These are phyloP conservation scores for Phialophora expanda DNA, from an alignment of 2,329 filamentous ascomycete species.

Conservation along the genomic window DNA sequence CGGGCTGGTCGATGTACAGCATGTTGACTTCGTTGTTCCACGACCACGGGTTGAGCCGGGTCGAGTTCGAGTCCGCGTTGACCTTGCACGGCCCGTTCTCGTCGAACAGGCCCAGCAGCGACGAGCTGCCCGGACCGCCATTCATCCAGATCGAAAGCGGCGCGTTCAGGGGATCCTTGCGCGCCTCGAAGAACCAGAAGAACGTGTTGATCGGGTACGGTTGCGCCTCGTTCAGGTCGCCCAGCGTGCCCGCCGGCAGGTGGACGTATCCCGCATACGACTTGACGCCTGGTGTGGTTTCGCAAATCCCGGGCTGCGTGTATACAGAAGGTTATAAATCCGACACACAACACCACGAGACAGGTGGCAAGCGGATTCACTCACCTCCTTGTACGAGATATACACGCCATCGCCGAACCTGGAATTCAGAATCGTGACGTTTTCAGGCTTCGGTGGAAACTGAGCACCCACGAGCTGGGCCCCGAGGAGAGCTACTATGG, in stretches of 20 bases:
- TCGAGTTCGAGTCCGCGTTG: conserved; percentile 58
- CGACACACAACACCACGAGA: not conserved
- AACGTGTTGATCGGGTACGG: conserved; percentile 67
- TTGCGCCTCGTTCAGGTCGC: conserved; percentile 49
- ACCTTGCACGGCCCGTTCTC: conserved; percentile 61
- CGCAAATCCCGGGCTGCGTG: conserved; percentile 57
- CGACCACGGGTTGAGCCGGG: conserved; percentile 62
- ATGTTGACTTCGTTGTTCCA: conserved; percentile 70
- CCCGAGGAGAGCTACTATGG: not conserved
- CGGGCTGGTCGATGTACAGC: conserved; percentile 72
- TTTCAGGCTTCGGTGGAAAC: conserved; percentile 51
- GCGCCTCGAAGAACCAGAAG: conserved; percentile 69
- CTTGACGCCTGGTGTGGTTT: conserved; percentile 61
- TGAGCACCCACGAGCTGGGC: conserved; percentile 21
- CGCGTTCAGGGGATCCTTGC: conserved; percentile 58
- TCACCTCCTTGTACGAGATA: conserved; percentile 55
- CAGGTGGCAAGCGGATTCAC: not conserved
- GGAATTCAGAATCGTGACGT: conserved; percentile 50
- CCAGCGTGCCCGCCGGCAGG: conserved; percentile 55
- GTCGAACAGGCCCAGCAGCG: conserved; percentile 61
- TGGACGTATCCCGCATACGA: conserved; percentile 66
- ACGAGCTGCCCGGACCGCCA: conserved; percentile 65
- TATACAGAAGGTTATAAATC: not conserved
- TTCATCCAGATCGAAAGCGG: conserved; percentile 68
- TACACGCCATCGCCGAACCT: conserved; percentile 51